Evolutionary conservation across 306 rosid species (phyloP).

Genomic region (Citrullus mucosospermus): DNA sequence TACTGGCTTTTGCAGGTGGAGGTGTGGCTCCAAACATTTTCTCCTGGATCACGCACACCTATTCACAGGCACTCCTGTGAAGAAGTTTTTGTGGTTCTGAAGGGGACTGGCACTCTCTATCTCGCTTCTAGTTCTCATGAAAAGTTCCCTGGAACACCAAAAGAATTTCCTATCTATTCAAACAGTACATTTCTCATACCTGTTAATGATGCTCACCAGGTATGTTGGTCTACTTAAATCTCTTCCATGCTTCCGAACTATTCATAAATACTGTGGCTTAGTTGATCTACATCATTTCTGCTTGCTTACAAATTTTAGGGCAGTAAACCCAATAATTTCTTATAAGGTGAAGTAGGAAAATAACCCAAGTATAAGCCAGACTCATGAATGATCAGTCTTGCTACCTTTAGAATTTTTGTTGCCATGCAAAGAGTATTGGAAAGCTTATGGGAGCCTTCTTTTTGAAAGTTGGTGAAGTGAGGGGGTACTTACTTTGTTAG

Average conservation of each 20-base stretch:
- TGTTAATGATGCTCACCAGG: constrained; percentile 86
- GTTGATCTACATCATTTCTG: not conserved
- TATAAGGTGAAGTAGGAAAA: not conserved
- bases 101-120: constrained; percentile 80
- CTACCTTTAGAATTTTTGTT: not conserved
- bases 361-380: not conserved
- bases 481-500: not conserved
- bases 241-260: constrained; percentile 4
- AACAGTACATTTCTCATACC: constrained; percentile 73
- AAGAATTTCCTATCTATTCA: constrained; percentile 45
- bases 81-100: constrained; percentile 73
- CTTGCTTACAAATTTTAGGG: not conserved
- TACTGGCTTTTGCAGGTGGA: constrained; percentile 44
- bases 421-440: not conserved
- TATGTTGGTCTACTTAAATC: constrained; percentile 12
- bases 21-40: constrained; percentile 86
- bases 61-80: constrained; percentile 94
- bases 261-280: not conserved
- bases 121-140: constrained; percentile 46
- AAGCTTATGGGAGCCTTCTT: not conserved
- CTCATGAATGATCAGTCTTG: not conserved
- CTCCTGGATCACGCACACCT: constrained; percentile 76
- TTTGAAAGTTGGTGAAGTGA: not conserved
- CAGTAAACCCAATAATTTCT: not conserved
- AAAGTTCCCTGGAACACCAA: constrained; percentile 59